These are phyloP conservation scores for Pistacia integerrima DNA, from an alignment of 345 rosid species.

Conservation along the genomic window DNA sequence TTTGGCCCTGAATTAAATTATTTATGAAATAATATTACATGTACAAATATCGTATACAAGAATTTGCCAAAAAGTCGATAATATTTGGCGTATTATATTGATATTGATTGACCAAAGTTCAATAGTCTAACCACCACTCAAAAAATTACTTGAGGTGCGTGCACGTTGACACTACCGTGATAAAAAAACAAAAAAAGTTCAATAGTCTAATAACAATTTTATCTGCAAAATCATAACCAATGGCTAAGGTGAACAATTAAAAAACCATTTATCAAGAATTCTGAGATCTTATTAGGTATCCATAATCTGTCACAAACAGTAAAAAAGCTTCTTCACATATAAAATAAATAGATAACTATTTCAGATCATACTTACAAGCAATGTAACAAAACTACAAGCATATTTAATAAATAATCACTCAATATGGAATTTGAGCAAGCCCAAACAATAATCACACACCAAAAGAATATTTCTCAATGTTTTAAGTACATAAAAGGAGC, in stretches of 20 bases:
- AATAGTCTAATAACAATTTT: too few species aligned
- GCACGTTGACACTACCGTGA: too few species aligned
- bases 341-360: not conserved
- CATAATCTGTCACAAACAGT: not conserved
- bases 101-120: too few species aligned
- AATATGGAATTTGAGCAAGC: slow-evolving; percentile 13
- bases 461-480: slow-evolving; percentile 17
- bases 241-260: too few species aligned
- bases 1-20: not conserved
- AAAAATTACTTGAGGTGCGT: too few species aligned
- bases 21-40: not conserved
- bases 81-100: too few species aligned
- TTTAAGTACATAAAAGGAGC: not conserved
- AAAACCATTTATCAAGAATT: not conserved
- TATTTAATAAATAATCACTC: slow-evolving; percentile 24
- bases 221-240: not conserved
- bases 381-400: not conserved
- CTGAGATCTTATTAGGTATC: not conserved
- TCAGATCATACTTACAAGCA: not conserved
- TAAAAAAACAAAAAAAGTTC: too few species aligned
- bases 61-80: too few species aligned
- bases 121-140: too few species aligned
- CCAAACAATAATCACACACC: slow-evolving; percentile 8
- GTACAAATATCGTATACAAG: too few species aligned
- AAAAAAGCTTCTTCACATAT: not conserved